Base-by-base conservation (phyloP, 2,329 filamentous ascomycete genomes). In the Colletotrichum musae region DNA sequence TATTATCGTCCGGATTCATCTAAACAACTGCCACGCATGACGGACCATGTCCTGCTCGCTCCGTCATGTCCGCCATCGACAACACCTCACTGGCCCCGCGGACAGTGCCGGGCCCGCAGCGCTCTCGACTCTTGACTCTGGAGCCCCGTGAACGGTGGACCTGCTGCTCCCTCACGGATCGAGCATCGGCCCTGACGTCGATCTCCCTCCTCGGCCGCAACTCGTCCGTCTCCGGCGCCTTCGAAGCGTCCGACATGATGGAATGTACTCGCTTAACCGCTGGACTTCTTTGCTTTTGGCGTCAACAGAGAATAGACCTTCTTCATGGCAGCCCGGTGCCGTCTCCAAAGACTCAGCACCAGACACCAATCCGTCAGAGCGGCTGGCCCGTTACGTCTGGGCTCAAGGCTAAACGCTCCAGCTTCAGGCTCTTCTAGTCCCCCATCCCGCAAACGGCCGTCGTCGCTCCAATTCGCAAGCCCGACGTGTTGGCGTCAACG, bases 1-100 rank as follows among this genome's bases (percentile, higher is more conserved):
- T 32, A 70, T 57, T 36, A n/a, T 58, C 56, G 24, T 47, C 69
- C 60, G 64, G 50, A 71, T 64, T 70, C 65, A 65, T 62, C 32
- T 61, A 65, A 24, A 61, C 59, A 41, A 48, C 47, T 51, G 24
- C 48, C 43, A 51, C 24, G 64, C 64, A 62, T 68, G 39, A 62
- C 26, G 26, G 39, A 58, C 58, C 41, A 21, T 45, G 43, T 41
- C 63, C 43, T 63, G 58, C 45, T 28, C 12, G n/a, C 64, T 56
- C 47, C 52, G 48, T 58, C 68, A 58, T 68, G 64, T 45, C 21
- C 28, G 28, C 41, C 54, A 54, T 28, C 36, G 12, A 32, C 45
- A 24, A 21, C 7, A 18, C 48, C 16, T n/a, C 39, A 51, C 64
- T 58, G 64, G 51, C 51, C 13, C 43, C 51, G 28, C 51, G 58